Evolutionary conservation across 768 basidiomycete species (phyloP).

Genomic region (Boletus rufocinnamomeus): DNA sequence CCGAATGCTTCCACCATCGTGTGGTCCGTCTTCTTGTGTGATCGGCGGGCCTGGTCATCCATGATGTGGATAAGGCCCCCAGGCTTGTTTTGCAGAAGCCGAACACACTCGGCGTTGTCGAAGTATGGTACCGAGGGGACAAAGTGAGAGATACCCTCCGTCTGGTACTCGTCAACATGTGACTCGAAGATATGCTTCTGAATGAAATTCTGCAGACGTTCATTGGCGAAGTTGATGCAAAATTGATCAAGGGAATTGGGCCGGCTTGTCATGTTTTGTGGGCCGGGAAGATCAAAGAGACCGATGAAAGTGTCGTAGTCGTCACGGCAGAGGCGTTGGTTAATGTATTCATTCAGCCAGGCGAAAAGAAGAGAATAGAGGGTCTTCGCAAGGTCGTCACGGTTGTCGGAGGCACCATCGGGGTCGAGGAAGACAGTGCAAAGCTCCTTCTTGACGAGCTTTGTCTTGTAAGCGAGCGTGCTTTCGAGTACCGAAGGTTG

Average conservation of each 20-base stretch:
- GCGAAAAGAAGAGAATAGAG: constrained; percentile 93
- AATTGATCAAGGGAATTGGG: constrained; percentile 96
- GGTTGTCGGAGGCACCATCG: constrained; percentile 88
- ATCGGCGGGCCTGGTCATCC: constrained; percentile 90
- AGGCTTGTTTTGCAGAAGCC: constrained; percentile 80
- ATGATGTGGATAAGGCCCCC: constrained; percentile 96
- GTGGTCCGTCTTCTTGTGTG: constrained; percentile 87
- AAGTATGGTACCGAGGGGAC: constrained; percentile 78
- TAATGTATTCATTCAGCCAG: constrained; percentile 96
- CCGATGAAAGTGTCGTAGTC: constrained; percentile 93
- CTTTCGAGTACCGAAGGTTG: constrained; percentile 69
- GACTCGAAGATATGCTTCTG: constrained; percentile 80
- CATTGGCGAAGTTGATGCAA: constrained; percentile 95
- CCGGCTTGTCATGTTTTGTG: constrained; percentile 85
- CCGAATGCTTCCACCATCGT: constrained; percentile 94
- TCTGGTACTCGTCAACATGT: constrained; percentile 79
- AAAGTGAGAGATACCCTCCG: constrained; percentile 73
- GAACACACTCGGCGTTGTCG: constrained; percentile 88
- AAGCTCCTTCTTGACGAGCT: constrained; percentile 93
- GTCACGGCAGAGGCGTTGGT: constrained; percentile 91
- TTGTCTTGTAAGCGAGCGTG: constrained; percentile 87
- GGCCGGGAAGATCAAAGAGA: constrained; percentile 90
- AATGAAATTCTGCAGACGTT: constrained; percentile 82
- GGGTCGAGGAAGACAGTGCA: constrained; percentile 96
- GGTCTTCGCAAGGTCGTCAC: constrained; percentile 92